A percentile compares a stretch with the other conserved stretches of the same genome.
Evolutionary conservation across 2,329 filamentous ascomycete genomes (phyloP).

Genomic region (Penicillium sp.): DNA sequence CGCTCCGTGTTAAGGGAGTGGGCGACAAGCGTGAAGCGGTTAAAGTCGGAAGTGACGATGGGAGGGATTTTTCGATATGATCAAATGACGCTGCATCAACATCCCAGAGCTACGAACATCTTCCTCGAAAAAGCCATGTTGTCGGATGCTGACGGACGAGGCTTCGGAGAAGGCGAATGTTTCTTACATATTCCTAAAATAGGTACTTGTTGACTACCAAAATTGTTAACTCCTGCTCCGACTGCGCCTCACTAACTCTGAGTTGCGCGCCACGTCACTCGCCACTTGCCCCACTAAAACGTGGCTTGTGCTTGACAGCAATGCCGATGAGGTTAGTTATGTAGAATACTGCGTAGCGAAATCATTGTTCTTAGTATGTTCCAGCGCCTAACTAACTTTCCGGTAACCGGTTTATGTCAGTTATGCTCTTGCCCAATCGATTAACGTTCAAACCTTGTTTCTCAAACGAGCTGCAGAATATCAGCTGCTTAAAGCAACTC

Average conservation of each 20-base stretch:
- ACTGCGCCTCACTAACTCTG: slow-evolving; percentile 15
- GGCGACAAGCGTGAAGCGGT: slow-evolving; percentile 10
- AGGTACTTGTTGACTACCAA: slow-evolving; percentile 18
- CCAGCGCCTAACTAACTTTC: slow-evolving; percentile 19
- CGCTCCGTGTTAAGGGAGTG: slow-evolving; percentile 10
- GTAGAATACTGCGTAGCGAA: neutral
- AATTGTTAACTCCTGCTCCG: neutral
- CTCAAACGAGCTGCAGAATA: slow-evolving; percentile 5
- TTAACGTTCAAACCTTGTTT: slow-evolving; percentile 13
- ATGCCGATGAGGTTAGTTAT: neutral
- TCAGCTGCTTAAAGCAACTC: neutral
- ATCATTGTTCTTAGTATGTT: neutral
- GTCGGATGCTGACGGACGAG: neutral
- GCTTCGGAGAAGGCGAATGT: slow-evolving; percentile 9
- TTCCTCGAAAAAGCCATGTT: neutral
- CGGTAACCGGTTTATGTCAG: slow-evolving; percentile 2
- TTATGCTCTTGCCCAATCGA: slow-evolving; percentile 13
- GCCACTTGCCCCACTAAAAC: slow-evolving; percentile 21
- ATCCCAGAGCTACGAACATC: neutral
- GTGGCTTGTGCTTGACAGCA: slow-evolving; percentile 14
- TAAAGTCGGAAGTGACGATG: slow-evolving; percentile 16
- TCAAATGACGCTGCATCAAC: neutral
- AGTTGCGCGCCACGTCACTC: slow-evolving; percentile 26
- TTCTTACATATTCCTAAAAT: slow-evolving; percentile 19
- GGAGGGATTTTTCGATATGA: neutral